Base-by-base conservation (phyloP, 2,329 filamentous ascomycete species). In the Leptodontidium sp. region DNA sequence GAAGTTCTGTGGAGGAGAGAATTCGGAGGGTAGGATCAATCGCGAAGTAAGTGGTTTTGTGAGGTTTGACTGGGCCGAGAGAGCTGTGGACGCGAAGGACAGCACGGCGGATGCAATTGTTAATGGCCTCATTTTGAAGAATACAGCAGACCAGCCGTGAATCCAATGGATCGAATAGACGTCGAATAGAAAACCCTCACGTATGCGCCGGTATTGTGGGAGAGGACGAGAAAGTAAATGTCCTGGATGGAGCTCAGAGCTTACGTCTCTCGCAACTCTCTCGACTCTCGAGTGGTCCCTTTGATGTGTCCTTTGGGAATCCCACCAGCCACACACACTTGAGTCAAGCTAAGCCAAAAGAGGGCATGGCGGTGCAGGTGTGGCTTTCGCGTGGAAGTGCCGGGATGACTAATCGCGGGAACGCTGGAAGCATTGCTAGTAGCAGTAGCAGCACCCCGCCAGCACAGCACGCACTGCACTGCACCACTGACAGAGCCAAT, bases 1-100 rank as follows among this genome's bases (percentile, higher is more conserved):
- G 84, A 97, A 99, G 74, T 94, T 92, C 79, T 93, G 92, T 15
- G 94, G 91, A 65, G 95, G 94, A 81, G 88, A 91, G 84, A 98
- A 97, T 70, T 86, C 85, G 74, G 87, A 81, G 53, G 89, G 88
- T 70, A 89, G 83, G 66, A 84, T 85, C 76, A 86, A 80, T 79
- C 88, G 88, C 72, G 88, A 87, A 67, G 86, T 84, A 74, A 86
- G 71, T 72, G 77, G 75, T 71, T 75, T 78, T 40, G 75, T 77
- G 47, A 75, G 65, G 65, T 76, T 79, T 47, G 73, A 68, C 61
- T 75, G 73, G 68, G 72, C 71, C 64, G 72, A 72, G 47, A 78
- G 53, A 73, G 74, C 74, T 70, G 73, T 73, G 43, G 72, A 75
- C 26, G 73, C 72, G 78, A 90, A 84, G 78, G 88, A 88, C 73